phyloP scores from a whole-genome alignment of 129 eudicot genomes.

The Arctium minus region DNA sequence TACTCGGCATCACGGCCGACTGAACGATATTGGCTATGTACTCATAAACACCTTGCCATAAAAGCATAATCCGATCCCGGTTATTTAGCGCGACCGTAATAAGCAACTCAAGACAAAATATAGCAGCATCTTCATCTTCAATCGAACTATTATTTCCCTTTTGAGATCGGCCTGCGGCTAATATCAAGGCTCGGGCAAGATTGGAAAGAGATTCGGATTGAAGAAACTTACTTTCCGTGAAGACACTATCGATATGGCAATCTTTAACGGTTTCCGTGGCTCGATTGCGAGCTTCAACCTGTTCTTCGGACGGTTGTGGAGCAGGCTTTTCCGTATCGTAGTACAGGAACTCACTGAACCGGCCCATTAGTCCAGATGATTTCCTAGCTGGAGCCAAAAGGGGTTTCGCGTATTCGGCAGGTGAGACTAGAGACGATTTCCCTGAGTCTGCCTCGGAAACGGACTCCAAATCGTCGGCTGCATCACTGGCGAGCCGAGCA shows the following conservation, averaged over 20 bases:
- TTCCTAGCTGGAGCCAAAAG: constrained; percentile 37
- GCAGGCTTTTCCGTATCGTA: constrained; percentile 72
- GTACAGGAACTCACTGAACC: constrained; percentile 71
- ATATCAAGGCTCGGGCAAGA: constrained; percentile 58
- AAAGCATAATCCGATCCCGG: constrained; percentile 74
- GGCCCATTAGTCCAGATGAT: constrained; percentile 70
- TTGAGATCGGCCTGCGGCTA: constrained; percentile 43
- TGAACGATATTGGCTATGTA: constrained; percentile 72
- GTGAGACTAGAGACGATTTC: constrained; percentile 31
- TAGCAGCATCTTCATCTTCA: constrained; percentile 66
- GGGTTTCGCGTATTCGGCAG: constrained; percentile 31
- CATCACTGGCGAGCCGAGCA: constrained; percentile 58
- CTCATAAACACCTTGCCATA: constrained; percentile 82
- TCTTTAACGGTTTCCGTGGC: constrained; percentile 61
- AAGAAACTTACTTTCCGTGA: constrained; percentile 76
- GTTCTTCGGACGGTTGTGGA: constrained; percentile 71
- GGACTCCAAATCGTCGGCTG: constrained; percentile 59
- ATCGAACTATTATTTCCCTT: constrained; percentile 31
- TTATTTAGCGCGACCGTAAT: constrained; percentile 75
- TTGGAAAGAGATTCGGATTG: constrained; percentile 74
- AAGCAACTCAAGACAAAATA: constrained; percentile 72
- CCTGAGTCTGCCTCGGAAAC: constrained; percentile 35
- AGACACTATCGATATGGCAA: constrained; percentile 67
- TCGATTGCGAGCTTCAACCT: constrained; percentile 67
- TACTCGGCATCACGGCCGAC: constrained; percentile 65